Evolutionary conservation across 2,329 filamentous ascomycete genomes (phyloP), one percentile per base, ranked within the genome.

Genomic region (Reticulascus tulasneorum): DNA sequence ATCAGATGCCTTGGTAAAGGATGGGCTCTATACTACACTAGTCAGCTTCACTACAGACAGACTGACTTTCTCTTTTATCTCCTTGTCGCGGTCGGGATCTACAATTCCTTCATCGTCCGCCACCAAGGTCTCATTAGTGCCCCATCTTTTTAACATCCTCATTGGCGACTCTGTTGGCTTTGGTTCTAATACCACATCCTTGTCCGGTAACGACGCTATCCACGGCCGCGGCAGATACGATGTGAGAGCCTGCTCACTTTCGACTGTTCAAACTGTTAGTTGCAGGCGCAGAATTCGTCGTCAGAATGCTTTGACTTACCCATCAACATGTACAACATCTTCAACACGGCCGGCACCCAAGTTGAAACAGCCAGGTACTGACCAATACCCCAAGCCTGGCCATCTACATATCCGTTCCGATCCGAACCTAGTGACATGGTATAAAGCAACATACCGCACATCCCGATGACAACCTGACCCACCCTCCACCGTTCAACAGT

Each of bases 301-400:
- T n/a, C n/a, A n/a, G n/a, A 23, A 31, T 10, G 10, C 17, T 9
- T 19, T 10, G 4, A 31, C 29, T 23, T 17, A 31, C 29, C 29
- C n/a, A 22, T 31, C 9, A 31, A n/a, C 9, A 31, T 31, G 29
- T 31, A 31, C 13, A 13, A 19, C 29, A 21, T 31, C 19, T 31
- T 31, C n/a, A 31, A 15, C 29, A 23, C 22, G 3, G 29, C 29
- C 18, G 29, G 29, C 5, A 31, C 6, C 29, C 29, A 31, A n/a
- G 29, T 31, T 17, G 29, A 19, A 6, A 31, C 29, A 13, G 19
- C 29, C 9, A 31, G 29, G 12, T 31, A 21, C 19, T 31, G 29
- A 9, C 29, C 29, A 8, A 31, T 31, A 2, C 29, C 29, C 29
- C 29, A 31, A 9, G 19, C 9, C 19, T 31, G 29, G 12, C 12